Evolutionary conservation across 202 grass and related monocot species (phyloP), one percentile per base, ranked within the genome.

Genomic region (Elaeis oleifera): DNA sequence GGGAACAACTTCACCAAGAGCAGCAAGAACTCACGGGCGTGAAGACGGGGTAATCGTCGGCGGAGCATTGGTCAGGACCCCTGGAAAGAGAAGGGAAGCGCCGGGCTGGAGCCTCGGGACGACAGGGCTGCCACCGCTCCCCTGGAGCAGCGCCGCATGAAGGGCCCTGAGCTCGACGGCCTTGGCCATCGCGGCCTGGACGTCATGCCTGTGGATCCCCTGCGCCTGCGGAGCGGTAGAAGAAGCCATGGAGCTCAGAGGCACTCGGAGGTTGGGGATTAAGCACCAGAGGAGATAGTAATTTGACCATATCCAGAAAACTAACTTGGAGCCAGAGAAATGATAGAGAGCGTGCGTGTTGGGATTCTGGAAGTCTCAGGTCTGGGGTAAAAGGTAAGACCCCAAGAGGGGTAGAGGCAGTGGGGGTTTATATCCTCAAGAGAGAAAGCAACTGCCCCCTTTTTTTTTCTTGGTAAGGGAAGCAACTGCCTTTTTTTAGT

Each of bases 311-410:
- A 39, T 60, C 58, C 58, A 3, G 16, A 60, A 60, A 60, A 60
- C 17, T 39, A 24, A 16, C 16, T 7, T 28, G 58, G 14, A 36
- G 27, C 6, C 4, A 31, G 24, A 28, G 26, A 60, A 60, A 28
- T 18, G 28, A 60, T 3, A 44, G 8, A 11, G 1, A 13, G 36
- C 1, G 36, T 16, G 4, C 2, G 16, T 54, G 56, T 88, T 68
- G 69, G 77, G 85, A 84, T 71, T 78, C 65, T 59, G 19, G 20
- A 77, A 85, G 77, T 81, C 64, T 9, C 17, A 70, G 18, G 67
- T 11, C 18, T 17, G 39, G 3, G 62, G 36, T 44, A 44, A 44
- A 44, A 44, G 36, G 28, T 0, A 31, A 31, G 28, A 31, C 28
- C 28, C 28, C 5, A 6, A 31, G 5, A 6, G 28, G 5, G 1